Evolutionary conservation across 495 filamentous ascomycete species (phyloP).

Genomic region (Podospora didyma): DNA sequence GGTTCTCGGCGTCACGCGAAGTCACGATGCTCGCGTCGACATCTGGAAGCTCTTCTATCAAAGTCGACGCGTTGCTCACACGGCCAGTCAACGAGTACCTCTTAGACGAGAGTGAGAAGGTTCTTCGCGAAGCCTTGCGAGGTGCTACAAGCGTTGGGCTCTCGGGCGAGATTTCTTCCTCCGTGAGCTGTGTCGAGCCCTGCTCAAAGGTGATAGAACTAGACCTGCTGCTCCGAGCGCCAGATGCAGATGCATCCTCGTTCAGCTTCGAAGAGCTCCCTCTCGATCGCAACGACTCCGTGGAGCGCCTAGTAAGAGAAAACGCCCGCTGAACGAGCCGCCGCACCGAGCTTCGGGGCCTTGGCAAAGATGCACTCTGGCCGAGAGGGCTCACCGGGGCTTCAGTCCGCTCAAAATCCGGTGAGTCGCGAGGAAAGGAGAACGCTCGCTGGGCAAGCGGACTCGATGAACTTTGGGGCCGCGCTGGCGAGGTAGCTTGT

Average conservation of each 20-base stretch:
- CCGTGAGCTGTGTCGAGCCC: neutral
- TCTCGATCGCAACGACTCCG: neutral
- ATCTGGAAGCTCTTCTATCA: slow-evolving; percentile 14
- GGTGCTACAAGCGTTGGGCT: slow-evolving; percentile 3
- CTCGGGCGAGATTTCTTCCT: neutral
- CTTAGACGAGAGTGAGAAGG: slow-evolving; percentile 15
- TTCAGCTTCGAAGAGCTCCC: neutral
- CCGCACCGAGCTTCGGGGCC: neutral
- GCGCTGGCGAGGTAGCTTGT: neutral
- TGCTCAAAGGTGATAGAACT: neutral
- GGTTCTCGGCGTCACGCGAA: neutral
- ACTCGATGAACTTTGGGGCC: neutral
- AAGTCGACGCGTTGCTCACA: slow-evolving; percentile 18
- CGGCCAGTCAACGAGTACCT: slow-evolving; percentile 7
- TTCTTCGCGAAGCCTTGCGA: slow-evolving; percentile 11
- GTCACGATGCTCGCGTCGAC: neutral
- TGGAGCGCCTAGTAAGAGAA: neutral
- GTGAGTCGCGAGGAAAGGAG: neutral
- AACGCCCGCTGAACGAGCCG: neutral
- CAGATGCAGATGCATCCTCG: neutral
- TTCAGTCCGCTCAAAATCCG: neutral
- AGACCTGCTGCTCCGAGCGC: neutral
- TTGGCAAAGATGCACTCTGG: neutral
- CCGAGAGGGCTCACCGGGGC: neutral
- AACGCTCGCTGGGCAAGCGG: slow-evolving; percentile 3